A percentile compares a stretch with the other conserved stretches of the same genome.
phyloP scores from a whole-genome alignment of 129 eudicot species.

The Chrysanthemum lavandulifolium region DNA sequence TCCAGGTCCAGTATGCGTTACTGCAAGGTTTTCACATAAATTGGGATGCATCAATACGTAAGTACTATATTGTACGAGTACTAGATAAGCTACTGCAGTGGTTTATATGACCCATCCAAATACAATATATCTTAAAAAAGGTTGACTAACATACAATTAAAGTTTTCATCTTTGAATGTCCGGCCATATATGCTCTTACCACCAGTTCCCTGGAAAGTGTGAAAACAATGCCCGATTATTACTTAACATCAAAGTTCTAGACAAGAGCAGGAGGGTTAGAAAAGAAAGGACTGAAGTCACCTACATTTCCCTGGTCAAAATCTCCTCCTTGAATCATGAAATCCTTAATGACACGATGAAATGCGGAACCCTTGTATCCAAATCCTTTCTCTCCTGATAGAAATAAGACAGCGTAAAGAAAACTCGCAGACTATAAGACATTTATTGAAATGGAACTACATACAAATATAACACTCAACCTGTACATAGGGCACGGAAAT shows the following conservation, averaged over 20 bases:
- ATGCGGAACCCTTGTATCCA: constrained; percentile 78
- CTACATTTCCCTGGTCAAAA: constrained; percentile 87
- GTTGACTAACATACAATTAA: constrained; percentile 54
- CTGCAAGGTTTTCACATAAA: constrained; percentile 42
- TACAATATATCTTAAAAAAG: not conserved
- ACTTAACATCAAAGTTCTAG: no score
- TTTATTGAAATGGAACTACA: no score
- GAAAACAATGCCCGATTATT: no score
- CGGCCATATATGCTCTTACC: constrained; percentile 98
- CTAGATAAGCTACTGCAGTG: constrained; percentile 1
- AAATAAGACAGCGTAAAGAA: not conserved
- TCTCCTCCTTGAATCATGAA: constrained; percentile 99
- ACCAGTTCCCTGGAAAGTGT: constrained; percentile 75
- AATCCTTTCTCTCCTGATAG: constrained; percentile 85
- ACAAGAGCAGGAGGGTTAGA: no score
- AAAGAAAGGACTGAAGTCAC: constrained; percentile 11
- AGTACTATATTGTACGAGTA: no score
- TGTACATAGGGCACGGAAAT: constrained; percentile 94
- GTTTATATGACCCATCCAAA: not conserved
- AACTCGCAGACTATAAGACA: not conserved
- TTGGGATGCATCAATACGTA: no score
- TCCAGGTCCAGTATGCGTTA: constrained; percentile 83
- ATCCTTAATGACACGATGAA: constrained; percentile 92
- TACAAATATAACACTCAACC: constrained; percentile 33
- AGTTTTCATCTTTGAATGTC: constrained; percentile 88